Percentiles rank a stretch among this genome's conserved stretches.
phyloP scores from a whole-genome alignment of 1,139 yeast genomes.

The Yamadazyma kanchanaburiensis region DNA sequence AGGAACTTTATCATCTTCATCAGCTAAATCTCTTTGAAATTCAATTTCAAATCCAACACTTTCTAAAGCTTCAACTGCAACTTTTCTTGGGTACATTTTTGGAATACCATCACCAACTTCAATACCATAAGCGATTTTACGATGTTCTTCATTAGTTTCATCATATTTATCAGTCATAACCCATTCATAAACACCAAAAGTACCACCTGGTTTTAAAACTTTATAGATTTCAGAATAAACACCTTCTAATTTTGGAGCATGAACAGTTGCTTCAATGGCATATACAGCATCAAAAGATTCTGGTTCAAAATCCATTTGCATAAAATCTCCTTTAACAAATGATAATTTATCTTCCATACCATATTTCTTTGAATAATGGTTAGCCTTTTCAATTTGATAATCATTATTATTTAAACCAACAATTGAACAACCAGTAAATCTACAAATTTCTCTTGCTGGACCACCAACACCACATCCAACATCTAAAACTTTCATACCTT shows the following conservation, averaged over 20 bases:
- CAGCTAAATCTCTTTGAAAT: constrained; percentile 80
- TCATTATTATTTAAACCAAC: constrained; percentile 96
- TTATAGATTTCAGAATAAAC: constrained; percentile 94
- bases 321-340: constrained; percentile 96
- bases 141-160: constrained; percentile 82
- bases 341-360: constrained; percentile 70
- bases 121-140: constrained; percentile 94
- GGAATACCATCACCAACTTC: constrained; percentile 99
- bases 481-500: constrained; percentile 85
- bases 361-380: constrained; percentile 66
- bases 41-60: constrained; percentile 84
- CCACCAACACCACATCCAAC: constrained; percentile 99
- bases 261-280: constrained; percentile 98
- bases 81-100: constrained; percentile 84
- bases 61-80: constrained; percentile 83
- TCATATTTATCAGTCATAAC: constrained; percentile 95
- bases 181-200: constrained; percentile 98
- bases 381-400: constrained; percentile 93
- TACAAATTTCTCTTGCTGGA: constrained; percentile 92
- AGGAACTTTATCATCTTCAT: constrained; percentile 78
- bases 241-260: constrained; percentile 95
- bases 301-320: constrained; percentile 96
- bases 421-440: constrained; percentile 84
- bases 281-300: constrained; percentile 93
- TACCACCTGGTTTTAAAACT: constrained; percentile 93